phyloP scores from a whole-genome alignment of 768 basidiomycete species.

The Kwoniella dejecticola region DNA sequence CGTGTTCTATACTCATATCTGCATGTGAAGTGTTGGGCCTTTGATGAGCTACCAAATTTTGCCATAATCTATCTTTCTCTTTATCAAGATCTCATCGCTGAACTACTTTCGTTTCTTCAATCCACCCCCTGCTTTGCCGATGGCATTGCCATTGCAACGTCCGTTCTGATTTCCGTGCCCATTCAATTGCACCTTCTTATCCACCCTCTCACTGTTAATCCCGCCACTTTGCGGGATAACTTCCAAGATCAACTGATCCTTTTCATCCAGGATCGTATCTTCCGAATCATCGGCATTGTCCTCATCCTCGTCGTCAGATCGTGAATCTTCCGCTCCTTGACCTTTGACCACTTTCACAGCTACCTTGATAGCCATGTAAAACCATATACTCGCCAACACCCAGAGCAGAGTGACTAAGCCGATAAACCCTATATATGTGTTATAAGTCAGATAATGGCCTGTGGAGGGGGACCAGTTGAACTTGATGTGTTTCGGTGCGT shows the following conservation, averaged over 20 bases:
- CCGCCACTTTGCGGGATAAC: constrained; percentile 14
- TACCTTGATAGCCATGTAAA: constrained; percentile 77
- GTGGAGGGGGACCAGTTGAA: constrained; percentile 65
- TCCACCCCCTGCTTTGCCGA: background rate
- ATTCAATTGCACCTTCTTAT: background rate
- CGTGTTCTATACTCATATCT: too few relatives aligned
- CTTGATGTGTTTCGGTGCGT: constrained; percentile 61
- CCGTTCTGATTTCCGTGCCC: background rate
- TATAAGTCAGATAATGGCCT: constrained; percentile 64
- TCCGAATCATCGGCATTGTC: background rate
- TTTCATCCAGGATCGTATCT: background rate
- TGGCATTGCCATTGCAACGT: background rate
- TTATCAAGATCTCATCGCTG: background rate
- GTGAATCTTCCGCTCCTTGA: constrained; percentile 73
- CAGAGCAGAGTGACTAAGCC: constrained; percentile 53
- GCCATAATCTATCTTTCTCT: too few relatives aligned
- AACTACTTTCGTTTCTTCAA: constrained; percentile 4
- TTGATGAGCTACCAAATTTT: too few relatives aligned
- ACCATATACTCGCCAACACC: constrained; percentile 72
- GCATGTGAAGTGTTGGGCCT: too few relatives aligned
- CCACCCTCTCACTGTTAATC: background rate
- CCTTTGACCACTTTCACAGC: constrained; percentile 79
- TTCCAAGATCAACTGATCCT: constrained; percentile 7
- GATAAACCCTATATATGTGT: constrained; percentile 61
- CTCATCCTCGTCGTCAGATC: constrained; percentile 65